Percentiles rank a stretch among this genome's conserved stretches.
Conservation (phyloP, 768 basidiomycete species). For the Naganishia onofrii region DNA sequence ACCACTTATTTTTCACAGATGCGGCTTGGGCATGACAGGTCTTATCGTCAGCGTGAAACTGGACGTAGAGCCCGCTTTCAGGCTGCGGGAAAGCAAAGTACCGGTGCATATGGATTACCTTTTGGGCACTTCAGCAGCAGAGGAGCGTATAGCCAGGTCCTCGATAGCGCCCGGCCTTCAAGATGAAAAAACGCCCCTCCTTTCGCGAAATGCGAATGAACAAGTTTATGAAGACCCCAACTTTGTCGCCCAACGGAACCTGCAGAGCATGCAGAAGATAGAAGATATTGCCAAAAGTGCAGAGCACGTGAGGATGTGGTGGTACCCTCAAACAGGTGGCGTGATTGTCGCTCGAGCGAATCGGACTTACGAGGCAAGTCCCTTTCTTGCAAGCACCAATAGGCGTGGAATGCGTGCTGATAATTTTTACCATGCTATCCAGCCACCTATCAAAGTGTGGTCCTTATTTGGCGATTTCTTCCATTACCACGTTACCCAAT, state of each 20-base stretch:
- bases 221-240: not conserved
- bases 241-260: constrained; percentile 2
- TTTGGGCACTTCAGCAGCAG: constrained; percentile 57
- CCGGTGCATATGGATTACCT: constrained; percentile 59
- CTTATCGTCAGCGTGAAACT: constrained; percentile 69
- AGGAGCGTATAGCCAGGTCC: constrained; percentile 6
- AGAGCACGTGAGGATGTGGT: constrained; percentile 91
- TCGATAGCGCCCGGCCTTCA: not conserved
- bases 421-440: constrained; percentile 39
- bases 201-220: not conserved
- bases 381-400: not conserved
- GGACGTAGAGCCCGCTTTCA: constrained; percentile 76
- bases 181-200: constrained; percentile 16
- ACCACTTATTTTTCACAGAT: constrained; percentile 49
- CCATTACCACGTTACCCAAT: constrained; percentile 76
- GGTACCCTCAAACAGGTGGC: constrained; percentile 77
- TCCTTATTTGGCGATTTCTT: constrained; percentile 56
- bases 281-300: constrained; percentile 57
- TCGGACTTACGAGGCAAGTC: constrained; percentile 71
- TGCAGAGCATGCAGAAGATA: constrained; percentile 32
- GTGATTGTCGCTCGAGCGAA: constrained; percentile 71
- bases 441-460: constrained; percentile 36
- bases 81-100: constrained; percentile 69
- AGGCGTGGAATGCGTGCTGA: not conserved
- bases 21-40: constrained; percentile 86